Evolutionary conservation across 2,329 filamentous ascomycete genomes (phyloP).

Genomic region (Davidsoniella virescens): DNA sequence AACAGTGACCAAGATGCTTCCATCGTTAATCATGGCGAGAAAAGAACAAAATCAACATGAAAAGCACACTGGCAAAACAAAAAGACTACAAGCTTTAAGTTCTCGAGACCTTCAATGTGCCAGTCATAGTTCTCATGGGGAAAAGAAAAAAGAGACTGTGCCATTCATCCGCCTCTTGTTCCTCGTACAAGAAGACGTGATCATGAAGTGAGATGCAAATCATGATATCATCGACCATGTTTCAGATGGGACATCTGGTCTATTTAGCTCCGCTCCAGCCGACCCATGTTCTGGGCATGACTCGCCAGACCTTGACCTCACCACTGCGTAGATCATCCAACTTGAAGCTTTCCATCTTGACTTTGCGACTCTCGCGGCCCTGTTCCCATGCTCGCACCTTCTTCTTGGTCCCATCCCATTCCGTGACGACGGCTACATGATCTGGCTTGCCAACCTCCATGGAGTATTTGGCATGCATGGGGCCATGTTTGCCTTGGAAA

Average conservation of each 20-base stretch:
- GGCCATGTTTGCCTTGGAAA: constrained; percentile 88
- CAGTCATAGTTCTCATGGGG: no score
- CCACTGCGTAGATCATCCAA: constrained; percentile 82
- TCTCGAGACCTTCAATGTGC: no score
- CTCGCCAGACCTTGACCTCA: constrained; percentile 93
- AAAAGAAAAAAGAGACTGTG: no score
- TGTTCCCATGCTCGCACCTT: constrained; percentile 95
- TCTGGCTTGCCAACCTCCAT: constrained; percentile 75
- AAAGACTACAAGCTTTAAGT: no score
- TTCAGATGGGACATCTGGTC: not conserved
- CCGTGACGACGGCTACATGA: constrained; percentile 79
- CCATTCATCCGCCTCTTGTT: no score
- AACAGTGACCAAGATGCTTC: no score
- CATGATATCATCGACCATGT: no score
- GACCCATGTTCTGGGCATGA: constrained; percentile 84
- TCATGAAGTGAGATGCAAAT: no score
- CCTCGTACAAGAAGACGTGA: no score
- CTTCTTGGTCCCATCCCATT: constrained; percentile 98
- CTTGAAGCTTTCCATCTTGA: constrained; percentile 86
- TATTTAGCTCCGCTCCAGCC: constrained; percentile 48
- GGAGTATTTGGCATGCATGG: constrained; percentile 89
- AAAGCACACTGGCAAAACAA: no score
- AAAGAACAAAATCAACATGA: no score
- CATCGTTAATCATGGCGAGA: no score
- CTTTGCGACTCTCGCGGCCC: constrained; percentile 81